phyloP scores from a whole-genome alignment of 2,329 filamentous ascomycete genomes.

The Myotisia sp. region DNA sequence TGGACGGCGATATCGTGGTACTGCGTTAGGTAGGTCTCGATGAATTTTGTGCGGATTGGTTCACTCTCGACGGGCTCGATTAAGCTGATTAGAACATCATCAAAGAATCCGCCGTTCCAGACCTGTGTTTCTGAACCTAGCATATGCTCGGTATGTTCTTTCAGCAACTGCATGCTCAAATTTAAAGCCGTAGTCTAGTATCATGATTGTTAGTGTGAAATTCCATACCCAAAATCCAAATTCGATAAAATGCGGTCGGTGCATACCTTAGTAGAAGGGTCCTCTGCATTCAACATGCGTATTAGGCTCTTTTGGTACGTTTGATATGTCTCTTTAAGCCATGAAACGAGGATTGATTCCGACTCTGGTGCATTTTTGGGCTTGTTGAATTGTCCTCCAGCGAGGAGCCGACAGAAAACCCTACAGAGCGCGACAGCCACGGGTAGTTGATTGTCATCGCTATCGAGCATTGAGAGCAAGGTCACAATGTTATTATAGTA shows the following conservation, averaged over 20 bases:
- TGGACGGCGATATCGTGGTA: slow-evolving; percentile 77
- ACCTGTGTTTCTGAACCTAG: slow-evolving; percentile 48
- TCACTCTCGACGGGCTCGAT: slow-evolving; percentile 45
- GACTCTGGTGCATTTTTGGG: slow-evolving; percentile 54
- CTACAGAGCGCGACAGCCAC: slow-evolving; percentile 72
- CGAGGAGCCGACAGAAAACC: slow-evolving; percentile 69
- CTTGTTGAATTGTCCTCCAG: slow-evolving; percentile 54
- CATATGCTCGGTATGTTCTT: slow-evolving; percentile 56
- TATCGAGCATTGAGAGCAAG: slow-evolving; percentile 46
- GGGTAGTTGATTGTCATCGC: slow-evolving; percentile 42
- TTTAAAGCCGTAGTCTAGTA: slow-evolving; percentile 54
- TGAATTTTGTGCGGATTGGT: slow-evolving; percentile 54
- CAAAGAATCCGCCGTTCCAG: slow-evolving; percentile 56
- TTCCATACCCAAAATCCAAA: no score
- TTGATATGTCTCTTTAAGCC: slow-evolving; percentile 60
- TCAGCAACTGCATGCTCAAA: slow-evolving; percentile 68
- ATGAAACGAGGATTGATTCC: slow-evolving; percentile 58
- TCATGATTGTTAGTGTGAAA: no score
- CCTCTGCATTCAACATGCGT: slow-evolving; percentile 44
- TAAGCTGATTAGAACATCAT: slow-evolving; percentile 48
- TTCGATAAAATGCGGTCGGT: no score
- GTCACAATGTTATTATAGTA: slow-evolving; percentile 82
- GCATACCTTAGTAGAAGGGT: slow-evolving; percentile 40
- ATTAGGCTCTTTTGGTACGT: slow-evolving; percentile 56
- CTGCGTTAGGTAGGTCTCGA: slow-evolving; percentile 61